Percentiles rank a stretch among this genome's conserved stretches.
These are phyloP conservation scores for Musa schizocarpa DNA, from an alignment of 176 grass and related monocot genomes.

Conservation along the genomic window DNA sequence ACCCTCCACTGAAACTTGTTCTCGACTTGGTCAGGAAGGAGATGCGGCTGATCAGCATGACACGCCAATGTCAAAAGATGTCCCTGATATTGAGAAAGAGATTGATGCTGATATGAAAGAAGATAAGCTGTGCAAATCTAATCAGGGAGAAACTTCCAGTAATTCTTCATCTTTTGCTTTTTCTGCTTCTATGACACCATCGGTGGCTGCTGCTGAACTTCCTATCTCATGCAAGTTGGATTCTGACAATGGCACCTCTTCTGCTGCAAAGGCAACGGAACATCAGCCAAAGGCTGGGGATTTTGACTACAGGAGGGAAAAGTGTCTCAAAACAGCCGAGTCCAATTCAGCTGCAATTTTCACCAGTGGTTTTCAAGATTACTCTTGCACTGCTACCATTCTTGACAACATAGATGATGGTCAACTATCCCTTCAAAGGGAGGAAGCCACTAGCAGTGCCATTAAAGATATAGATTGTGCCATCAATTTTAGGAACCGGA, in stretches of 20 bases:
- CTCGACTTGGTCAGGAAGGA: background rate
- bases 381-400: conserved; percentile 25
- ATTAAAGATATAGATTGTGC: conserved; percentile 18
- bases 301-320: background rate
- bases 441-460: conserved; percentile 14
- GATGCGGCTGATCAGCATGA: background rate
- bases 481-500: conserved; percentile 22
- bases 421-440: conserved; percentile 26
- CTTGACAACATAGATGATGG: conserved; percentile 27
- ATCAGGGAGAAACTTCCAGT: background rate
- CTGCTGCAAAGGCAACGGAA: conserved; percentile 3
- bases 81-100: background rate
- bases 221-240: conserved; percentile 3
- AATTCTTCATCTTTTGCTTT: background rate
- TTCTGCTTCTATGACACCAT: background rate
- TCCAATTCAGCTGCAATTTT: conserved; percentile 22
- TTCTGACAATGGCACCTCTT: background rate
- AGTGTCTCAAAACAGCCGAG: conserved; percentile 1
- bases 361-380: conserved; percentile 20
- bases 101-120: background rate
- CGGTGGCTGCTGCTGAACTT: background rate
- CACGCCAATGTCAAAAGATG: background rate
- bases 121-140: background rate
- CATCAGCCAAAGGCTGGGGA: conserved; percentile 10
- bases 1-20: conserved; percentile 12